Conservation (phyloP, 1,284 basidiomycete genomes). For the Naganishia liquefaciens region DNA sequence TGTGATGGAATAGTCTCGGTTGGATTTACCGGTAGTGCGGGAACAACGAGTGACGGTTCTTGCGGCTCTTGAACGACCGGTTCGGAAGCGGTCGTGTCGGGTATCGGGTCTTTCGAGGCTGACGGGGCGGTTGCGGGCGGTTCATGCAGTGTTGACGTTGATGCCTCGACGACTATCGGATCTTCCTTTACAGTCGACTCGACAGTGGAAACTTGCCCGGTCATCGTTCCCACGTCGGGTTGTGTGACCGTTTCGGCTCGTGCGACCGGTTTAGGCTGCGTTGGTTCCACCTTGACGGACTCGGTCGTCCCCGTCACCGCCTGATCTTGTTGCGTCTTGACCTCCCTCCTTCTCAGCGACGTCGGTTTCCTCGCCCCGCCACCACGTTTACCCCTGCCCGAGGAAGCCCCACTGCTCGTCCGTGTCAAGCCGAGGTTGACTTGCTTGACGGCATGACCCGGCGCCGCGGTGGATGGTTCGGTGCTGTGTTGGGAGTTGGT, state of each 20-base stretch:
- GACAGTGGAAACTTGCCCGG: background rate
- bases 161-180: constrained; percentile 4
- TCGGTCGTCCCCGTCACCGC: background rate
- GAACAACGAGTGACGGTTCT: too few species aligned
- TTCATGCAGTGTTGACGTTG: background rate
- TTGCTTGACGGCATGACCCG: constrained; percentile 14
- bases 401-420: background rate
- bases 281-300: background rate
- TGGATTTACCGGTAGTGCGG: background rate
- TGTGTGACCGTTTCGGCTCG: too few species aligned
- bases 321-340: background rate
- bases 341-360: constrained; percentile 15
- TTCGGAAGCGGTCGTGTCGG: too few species aligned
- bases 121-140: background rate
- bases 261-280: too few species aligned
- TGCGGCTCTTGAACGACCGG: too few species aligned
- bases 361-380: constrained; percentile 19
- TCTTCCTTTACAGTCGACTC: constrained; percentile 11
- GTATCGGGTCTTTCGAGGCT: background rate
- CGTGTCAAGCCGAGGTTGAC: constrained; percentile 25
- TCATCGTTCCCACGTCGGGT: too few species aligned
- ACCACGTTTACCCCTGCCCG: constrained; percentile 19
- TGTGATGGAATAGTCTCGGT: background rate
- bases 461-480: constrained; percentile 11
- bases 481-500: constrained; percentile 10